Conservation (phyloP, 2,329 filamentous ascomycete species). For the Metarhizium brunneum region DNA sequence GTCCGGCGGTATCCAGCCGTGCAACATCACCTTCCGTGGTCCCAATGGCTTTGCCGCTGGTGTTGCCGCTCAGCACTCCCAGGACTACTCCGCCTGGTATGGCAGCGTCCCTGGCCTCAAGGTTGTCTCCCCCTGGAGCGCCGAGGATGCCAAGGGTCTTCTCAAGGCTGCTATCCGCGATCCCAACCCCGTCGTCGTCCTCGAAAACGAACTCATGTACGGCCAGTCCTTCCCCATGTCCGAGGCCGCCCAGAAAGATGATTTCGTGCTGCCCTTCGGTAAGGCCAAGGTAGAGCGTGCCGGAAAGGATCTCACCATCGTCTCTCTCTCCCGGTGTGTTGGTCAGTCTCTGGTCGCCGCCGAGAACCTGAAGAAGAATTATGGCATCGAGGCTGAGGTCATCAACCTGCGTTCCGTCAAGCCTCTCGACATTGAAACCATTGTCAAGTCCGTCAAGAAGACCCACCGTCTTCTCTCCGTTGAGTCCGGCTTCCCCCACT, state of each 20-base stretch:
- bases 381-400: slow-evolving; percentile 91
- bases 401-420: slow-evolving; percentile 98
- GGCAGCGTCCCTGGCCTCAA: slow-evolving; percentile 96
- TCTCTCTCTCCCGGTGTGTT: slow-evolving; percentile 89
- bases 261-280: slow-evolving; percentile 95
- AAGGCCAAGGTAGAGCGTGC: slow-evolving; percentile 98
- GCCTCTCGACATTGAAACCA: slow-evolving; percentile 89
- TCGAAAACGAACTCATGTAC: slow-evolving; percentile 88
- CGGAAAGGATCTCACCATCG: slow-evolving; percentile 93
- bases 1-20: slow-evolving; percentile 98
- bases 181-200: slow-evolving; percentile 89
- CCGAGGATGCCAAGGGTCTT: slow-evolving; percentile 96
- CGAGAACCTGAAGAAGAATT: slow-evolving; percentile 88
- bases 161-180: slow-evolving; percentile 97
- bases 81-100: slow-evolving; percentile 99
- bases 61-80: slow-evolving; percentile 95
- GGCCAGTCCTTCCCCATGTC: slow-evolving; percentile 95
- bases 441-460: slow-evolving; percentile 98
- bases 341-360: slow-evolving; percentile 84
- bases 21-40: slow-evolving; percentile 98
- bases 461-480: slow-evolving; percentile 84
- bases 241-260: slow-evolving; percentile 87
- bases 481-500: slow-evolving; percentile 93
- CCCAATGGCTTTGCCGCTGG: slow-evolving; percentile 96
- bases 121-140: slow-evolving; percentile 91